A percentile compares a stretch with the other conserved stretches of the same genome.
These are phyloP conservation scores for Tricholoma matsutake DNA, from an alignment of 768 basidiomycete species.

Conservation along the genomic window DNA sequence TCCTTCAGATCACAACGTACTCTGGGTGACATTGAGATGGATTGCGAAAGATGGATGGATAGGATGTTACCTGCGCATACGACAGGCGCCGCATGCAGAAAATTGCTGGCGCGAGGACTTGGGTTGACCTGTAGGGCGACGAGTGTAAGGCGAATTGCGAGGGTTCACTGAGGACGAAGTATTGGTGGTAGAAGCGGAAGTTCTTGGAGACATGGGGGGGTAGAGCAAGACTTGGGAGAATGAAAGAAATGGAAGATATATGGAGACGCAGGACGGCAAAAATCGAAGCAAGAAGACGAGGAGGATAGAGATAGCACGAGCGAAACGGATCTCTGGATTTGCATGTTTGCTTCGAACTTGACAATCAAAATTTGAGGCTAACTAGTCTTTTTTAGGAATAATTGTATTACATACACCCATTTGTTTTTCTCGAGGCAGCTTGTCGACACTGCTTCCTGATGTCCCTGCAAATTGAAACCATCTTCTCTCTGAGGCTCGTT, in stretches of 20 bases:
- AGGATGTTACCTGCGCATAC: constrained; percentile 68
- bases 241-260: no score
- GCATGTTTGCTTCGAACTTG: constrained; percentile 25
- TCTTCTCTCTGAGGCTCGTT: no score
- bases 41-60: neutral
- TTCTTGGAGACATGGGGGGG: constrained; percentile 56
- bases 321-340: constrained; percentile 39
- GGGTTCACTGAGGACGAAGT: constrained; percentile 34
- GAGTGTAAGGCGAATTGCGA: constrained; percentile 39
- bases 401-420: neutral
- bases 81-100: constrained; percentile 92
- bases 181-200: constrained; percentile 35
- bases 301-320: constrained; percentile 35
- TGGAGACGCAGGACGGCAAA: constrained; percentile 14
- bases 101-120: constrained; percentile 83
- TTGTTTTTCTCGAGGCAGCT: constrained; percentile 35
- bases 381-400: constrained; percentile 5
- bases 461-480: no score
- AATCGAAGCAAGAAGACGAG: constrained; percentile 29
- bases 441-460: constrained; percentile 11
- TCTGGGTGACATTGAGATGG: constrained; percentile 35
- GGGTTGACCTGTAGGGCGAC: constrained; percentile 56
- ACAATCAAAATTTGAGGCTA: constrained; percentile 9
- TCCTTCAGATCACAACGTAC: constrained; percentile 95
- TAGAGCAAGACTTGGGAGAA: no score